Evolutionary conservation across 75 land plant genomes (phyloP).

Genomic region (Larix kaempferi): DNA sequence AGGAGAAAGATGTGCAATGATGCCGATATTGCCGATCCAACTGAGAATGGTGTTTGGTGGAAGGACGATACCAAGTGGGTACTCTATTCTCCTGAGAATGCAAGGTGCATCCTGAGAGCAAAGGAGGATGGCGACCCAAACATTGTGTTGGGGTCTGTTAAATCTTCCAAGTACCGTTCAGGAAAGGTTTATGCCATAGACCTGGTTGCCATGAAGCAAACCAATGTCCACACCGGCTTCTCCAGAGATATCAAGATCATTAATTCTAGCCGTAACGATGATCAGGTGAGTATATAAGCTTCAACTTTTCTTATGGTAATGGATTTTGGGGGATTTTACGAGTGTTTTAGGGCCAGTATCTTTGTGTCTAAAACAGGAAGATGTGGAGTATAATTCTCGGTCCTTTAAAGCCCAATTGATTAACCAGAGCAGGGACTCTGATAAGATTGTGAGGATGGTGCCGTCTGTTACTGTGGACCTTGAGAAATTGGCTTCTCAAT

Average conservation of each 20-base stretch:
- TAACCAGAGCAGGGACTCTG: too few relatives aligned
- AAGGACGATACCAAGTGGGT: background rate
- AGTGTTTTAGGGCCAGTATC: background rate
- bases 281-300: background rate
- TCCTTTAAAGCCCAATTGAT: too few relatives aligned
- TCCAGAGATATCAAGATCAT: background rate
- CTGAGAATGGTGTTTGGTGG: conserved; percentile 6
- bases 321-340: background rate
- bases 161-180: background rate
- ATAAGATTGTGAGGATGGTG: background rate
- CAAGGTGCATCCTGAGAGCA: background rate
- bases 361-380: background rate
- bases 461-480: background rate
- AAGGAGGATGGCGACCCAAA: background rate
- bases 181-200: conserved; percentile 1
- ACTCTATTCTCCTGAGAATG: background rate
- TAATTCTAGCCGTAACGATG: background rate
- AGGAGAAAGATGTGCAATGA: background rate
- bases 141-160: background rate
- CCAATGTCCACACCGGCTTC: background rate
- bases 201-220: background rate
- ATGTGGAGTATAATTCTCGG: background rate
- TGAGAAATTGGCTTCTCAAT: background rate
- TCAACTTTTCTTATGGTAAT: background rate
- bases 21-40: background rate